Evolutionary conservation across 2,329 filamentous ascomycete genomes (phyloP).

Genomic region (Fusarium sp.): DNA sequence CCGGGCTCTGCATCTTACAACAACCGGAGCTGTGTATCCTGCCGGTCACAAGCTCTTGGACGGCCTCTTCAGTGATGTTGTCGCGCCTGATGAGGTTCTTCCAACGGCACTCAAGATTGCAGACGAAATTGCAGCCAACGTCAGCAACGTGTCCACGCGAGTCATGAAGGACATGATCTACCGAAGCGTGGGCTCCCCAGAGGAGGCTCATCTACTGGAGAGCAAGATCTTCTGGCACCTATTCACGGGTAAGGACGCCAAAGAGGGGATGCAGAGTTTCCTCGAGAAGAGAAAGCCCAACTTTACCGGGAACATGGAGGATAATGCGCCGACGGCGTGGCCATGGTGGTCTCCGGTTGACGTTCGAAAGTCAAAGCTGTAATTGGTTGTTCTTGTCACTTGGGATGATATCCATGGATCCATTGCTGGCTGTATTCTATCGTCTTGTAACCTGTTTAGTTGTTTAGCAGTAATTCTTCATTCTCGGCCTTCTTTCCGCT

Average conservation of each 20-base stretch:
- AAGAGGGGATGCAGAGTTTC: conserved; percentile 73
- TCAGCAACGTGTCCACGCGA: conserved; percentile 67
- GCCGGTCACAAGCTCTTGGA: conserved; percentile 60
- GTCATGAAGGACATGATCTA: conserved; percentile 78
- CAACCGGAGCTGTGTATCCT: conserved; percentile 69
- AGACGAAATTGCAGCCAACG: conserved; percentile 70
- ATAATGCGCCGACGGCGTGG: conserved; percentile 65
- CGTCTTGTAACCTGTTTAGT: background rate
- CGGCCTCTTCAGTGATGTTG: conserved; percentile 71
- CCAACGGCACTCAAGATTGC: conserved; percentile 71
- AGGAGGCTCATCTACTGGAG: conserved; percentile 75
- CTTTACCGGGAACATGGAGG: conserved; percentile 67
- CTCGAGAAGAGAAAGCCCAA: conserved; percentile 70
- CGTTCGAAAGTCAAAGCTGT: conserved; percentile 44
- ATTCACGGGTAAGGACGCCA: conserved; percentile 65
- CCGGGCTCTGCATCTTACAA: conserved; percentile 69
- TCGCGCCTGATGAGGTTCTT: conserved; percentile 67
- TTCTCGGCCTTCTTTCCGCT: background rate
- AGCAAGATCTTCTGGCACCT: conserved; percentile 68
- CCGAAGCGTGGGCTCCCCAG: conserved; percentile 63
- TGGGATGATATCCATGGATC: background rate
- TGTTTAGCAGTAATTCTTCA: background rate
- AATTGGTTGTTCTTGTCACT: background rate
- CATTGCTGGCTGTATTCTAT: background rate
- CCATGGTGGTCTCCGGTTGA: conserved; percentile 71